Percentiles rank a stretch among this genome's conserved stretches.
These are phyloP conservation scores for Eucalyptus virginea DNA, from an alignment of 345 rosid species.

Conservation along the genomic window DNA sequence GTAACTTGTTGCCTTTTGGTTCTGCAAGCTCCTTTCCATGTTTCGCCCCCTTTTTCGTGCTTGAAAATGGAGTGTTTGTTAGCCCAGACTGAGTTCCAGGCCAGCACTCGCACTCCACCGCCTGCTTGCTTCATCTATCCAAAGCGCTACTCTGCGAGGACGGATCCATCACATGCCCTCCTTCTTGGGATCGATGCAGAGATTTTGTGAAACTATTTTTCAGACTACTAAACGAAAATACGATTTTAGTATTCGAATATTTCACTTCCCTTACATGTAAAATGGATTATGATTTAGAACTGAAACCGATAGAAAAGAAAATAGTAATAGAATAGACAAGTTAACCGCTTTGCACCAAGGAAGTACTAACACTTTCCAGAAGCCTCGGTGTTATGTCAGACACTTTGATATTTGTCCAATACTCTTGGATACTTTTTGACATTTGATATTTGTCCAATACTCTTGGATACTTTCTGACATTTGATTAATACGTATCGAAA, in stretches of 20 bases:
- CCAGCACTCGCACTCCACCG: neutral
- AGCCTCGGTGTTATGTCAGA: fast-evolving
- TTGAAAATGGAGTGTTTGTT: neutral
- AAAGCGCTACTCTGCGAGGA: neutral
- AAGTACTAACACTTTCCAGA: fast-evolving
- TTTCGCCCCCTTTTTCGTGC: no score
- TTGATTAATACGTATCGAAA: fast-evolving
- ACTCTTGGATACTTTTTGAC: fast-evolving
- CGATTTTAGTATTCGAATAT: no score
- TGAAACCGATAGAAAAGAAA: no score
- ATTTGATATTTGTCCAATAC: fast-evolving
- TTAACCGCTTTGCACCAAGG: fast-evolving
- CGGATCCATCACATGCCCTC: neutral
- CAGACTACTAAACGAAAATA: neutral
- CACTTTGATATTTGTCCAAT: fast-evolving
- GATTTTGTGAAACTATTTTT: no score
- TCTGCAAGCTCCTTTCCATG: no score
- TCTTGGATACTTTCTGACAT: fast-evolving
- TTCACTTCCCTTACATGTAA: neutral
- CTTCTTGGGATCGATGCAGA: neutral
- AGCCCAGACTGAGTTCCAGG: neutral
- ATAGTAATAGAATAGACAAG: neutral
- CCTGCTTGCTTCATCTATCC: neutral
- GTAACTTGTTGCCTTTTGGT: no score
- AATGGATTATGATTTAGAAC: no score